Conservation (phyloP, 2,329 filamentous ascomycete genomes). For the Beauveria asiatica region DNA sequence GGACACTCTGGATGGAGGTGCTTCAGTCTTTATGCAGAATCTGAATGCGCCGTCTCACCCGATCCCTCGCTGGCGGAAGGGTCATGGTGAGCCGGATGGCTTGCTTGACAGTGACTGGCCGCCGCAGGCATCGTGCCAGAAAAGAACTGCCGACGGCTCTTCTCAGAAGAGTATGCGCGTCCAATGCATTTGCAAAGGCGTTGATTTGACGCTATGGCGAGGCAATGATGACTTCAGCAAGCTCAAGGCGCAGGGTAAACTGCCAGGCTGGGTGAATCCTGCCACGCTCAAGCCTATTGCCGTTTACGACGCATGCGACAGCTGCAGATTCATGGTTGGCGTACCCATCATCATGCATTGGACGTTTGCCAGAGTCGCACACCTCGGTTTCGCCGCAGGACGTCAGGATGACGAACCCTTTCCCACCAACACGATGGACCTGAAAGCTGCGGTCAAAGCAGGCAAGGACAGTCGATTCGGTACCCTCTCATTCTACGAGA, state of each 20-base stretch:
- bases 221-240: slow-evolving; percentile 20
- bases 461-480: slow-evolving; percentile 29
- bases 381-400: slow-evolving; percentile 26
- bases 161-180: slow-evolving; percentile 24
- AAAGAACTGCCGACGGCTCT: slow-evolving; percentile 13
- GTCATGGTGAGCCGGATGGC: slow-evolving; percentile 17
- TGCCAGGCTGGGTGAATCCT: slow-evolving; percentile 37
- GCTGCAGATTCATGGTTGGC: slow-evolving; percentile 35
- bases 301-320: slow-evolving; percentile 37
- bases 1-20: slow-evolving; percentile 45
- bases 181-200: slow-evolving; percentile 38
- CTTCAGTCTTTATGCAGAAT: slow-evolving; percentile 35
- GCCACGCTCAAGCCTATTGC: slow-evolving; percentile 30
- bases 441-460: slow-evolving; percentile 27
- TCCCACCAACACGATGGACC: slow-evolving; percentile 13
- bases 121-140: slow-evolving; percentile 7
- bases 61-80: slow-evolving; percentile 20
- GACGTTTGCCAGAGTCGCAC: slow-evolving; percentile 32
- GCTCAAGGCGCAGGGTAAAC: slow-evolving; percentile 19
- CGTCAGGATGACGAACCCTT: background rate
- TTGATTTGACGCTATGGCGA: slow-evolving; percentile 32
- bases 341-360: slow-evolving; percentile 36
- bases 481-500: slow-evolving; percentile 34
- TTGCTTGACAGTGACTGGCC: slow-evolving; percentile 25
- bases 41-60: slow-evolving; percentile 22